phyloP scores from a whole-genome alignment of 2,329 filamentous ascomycete genomes.

The Exophiala alcalophila region DNA sequence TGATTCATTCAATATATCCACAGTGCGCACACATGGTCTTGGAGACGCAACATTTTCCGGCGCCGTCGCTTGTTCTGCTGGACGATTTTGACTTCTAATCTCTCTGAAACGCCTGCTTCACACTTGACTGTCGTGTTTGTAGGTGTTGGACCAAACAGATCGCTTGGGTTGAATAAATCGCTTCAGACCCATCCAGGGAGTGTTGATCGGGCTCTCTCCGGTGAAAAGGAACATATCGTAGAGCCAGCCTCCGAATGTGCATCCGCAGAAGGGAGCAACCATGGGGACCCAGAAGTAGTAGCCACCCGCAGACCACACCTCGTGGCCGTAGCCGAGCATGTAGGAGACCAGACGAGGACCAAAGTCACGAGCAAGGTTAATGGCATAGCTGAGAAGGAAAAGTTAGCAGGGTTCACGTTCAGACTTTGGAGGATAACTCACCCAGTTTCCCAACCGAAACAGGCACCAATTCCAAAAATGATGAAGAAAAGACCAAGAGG shows the following conservation, averaged over 20 bases:
- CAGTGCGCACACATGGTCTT: no score
- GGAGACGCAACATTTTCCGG: no score
- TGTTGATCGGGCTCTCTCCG: slow-evolving; percentile 65
- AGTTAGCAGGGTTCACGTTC: neutral
- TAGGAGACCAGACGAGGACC: slow-evolving; percentile 65
- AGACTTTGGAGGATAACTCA: neutral
- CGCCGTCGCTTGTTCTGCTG: no score
- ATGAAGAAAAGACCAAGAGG: slow-evolving; percentile 68
- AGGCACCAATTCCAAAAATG: slow-evolving; percentile 69
- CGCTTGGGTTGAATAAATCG: slow-evolving; percentile 40
- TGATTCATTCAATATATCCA: no score
- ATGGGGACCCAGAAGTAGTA: slow-evolving; percentile 65
- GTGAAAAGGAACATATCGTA: slow-evolving; percentile 69
- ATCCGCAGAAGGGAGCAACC: slow-evolving; percentile 66
- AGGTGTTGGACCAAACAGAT: slow-evolving; percentile 28
- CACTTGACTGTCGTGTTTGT: no score
- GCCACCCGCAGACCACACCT: slow-evolving; percentile 64
- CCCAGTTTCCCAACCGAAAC: slow-evolving; percentile 72
- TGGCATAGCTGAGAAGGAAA: slow-evolving; percentile 58
- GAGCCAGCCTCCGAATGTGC: slow-evolving; percentile 60
- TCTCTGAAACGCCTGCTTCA: no score
- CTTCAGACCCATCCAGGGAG: slow-evolving; percentile 60
- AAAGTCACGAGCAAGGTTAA: slow-evolving; percentile 71
- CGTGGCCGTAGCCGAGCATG: slow-evolving; percentile 63
- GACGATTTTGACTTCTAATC: no score